These are phyloP conservation scores for Ramularia collo-cygni DNA, from an alignment of 2,329 filamentous ascomycete species.

Conservation along the genomic window DNA sequence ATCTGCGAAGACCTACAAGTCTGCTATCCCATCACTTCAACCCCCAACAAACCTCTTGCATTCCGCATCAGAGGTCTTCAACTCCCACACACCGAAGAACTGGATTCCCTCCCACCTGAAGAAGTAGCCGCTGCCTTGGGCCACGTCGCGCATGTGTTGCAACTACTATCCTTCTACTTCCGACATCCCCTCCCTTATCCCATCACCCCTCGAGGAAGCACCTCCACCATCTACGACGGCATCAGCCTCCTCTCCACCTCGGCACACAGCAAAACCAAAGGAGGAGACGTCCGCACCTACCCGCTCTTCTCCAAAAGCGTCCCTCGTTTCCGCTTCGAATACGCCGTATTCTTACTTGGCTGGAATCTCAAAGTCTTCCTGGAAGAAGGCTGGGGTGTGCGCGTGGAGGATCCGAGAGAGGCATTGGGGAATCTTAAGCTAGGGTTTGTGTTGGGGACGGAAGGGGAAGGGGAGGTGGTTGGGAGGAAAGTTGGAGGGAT, in stretches of 20 bases:
- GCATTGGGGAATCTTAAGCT: conserved; percentile 93
- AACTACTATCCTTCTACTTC: conserved; percentile 76
- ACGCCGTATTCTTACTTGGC: conserved; percentile 92
- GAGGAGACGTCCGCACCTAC: conserved; percentile 47
- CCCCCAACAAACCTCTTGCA: conserved; percentile 57
- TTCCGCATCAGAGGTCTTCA: conserved; percentile 77
- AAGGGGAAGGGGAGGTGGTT: conserved; percentile 60
- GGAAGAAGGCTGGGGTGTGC: conserved; percentile 58
- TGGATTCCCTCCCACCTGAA: conserved; percentile 65
- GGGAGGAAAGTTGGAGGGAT: conserved; percentile 49
- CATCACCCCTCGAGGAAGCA: conserved; percentile 64
- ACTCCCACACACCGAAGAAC: conserved; percentile 68
- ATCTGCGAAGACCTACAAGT: conserved; percentile 74
- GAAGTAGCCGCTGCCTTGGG: conserved; percentile 74
- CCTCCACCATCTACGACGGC: conserved; percentile 67
- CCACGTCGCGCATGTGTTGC: conserved; percentile 66
- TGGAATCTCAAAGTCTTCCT: conserved; percentile 78
- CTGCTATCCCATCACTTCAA: conserved; percentile 75
- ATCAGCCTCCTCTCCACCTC: conserved; percentile 40
- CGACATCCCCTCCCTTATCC: conserved; percentile 73
- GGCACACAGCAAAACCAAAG: conserved; percentile 17
- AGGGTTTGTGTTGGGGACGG: conserved; percentile 79
- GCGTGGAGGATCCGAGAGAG: conserved; percentile 82
- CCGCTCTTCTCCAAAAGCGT: conserved; percentile 70
- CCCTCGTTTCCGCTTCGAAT: conserved; percentile 81